These are phyloP conservation scores for Termitomyces sp. DNA, from an alignment of 768 basidiomycete species.

Conservation along the genomic window DNA sequence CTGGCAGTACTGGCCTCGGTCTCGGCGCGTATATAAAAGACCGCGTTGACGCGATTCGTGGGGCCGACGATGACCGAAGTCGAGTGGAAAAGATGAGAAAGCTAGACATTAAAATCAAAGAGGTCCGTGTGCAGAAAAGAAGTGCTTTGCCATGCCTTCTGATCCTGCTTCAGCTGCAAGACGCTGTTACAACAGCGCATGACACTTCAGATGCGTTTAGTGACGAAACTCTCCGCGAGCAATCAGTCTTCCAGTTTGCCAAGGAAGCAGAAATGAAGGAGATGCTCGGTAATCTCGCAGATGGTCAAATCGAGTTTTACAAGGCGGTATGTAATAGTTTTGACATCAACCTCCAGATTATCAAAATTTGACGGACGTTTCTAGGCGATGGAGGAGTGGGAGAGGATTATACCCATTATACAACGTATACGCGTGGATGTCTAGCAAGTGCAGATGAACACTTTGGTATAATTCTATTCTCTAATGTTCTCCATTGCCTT, in stretches of 20 bases:
- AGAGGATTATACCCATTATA: constrained; percentile 87
- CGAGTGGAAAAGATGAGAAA: constrained; percentile 92
- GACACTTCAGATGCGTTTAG: constrained; percentile 97
- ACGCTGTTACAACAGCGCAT: constrained; percentile 91
- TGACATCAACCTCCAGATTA: constrained; percentile 3
- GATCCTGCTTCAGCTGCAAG: constrained; percentile 65
- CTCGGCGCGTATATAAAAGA: constrained; percentile 89
- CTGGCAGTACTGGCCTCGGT: constrained; percentile 78
- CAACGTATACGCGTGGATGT: constrained; percentile 93
- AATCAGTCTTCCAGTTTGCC: constrained; percentile 81
- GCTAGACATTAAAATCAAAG: constrained; percentile 91
- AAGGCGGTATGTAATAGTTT: constrained; percentile 51
- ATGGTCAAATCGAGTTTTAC: constrained; percentile 95
- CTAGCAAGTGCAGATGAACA: constrained; percentile 28
- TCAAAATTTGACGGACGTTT: background rate
- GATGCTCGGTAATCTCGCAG: constrained; percentile 81
- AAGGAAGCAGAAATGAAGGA: constrained; percentile 98
- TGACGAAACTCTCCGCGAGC: constrained; percentile 89
- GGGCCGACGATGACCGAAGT: constrained; percentile 89
- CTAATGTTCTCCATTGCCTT: too few species aligned
- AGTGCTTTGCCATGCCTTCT: background rate
- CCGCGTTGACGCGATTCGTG: constrained; percentile 85
- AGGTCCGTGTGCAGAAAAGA: constrained; percentile 43
- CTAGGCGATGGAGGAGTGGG: constrained; percentile 97
- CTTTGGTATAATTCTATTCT: constrained; percentile 2